Evolutionary conservation across 2,329 filamentous ascomycete species (phyloP).

Genomic region (Myriosclerotinia duriaeana): DNA sequence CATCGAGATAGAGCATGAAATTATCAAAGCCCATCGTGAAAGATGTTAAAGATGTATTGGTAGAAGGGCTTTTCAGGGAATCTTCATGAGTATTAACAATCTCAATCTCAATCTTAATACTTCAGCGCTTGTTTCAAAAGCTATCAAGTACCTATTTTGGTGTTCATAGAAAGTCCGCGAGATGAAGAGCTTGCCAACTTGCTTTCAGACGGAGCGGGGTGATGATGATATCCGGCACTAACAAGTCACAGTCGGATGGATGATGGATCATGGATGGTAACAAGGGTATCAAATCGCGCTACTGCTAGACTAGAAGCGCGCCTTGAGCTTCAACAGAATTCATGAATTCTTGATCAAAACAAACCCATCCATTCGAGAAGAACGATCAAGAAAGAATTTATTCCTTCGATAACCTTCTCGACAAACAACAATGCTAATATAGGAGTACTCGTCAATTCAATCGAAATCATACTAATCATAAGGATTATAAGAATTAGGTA

Average conservation of each 20-base stretch:
- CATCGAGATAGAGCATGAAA: slow-evolving; percentile 67
- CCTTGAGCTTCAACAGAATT: slow-evolving; percentile 13
- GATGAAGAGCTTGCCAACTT: no score
- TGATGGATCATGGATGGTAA: no score
- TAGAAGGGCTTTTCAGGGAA: not conserved
- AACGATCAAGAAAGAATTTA: slow-evolving; percentile 17
- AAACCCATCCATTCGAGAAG: slow-evolving; percentile 26
- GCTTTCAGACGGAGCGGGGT: not conserved
- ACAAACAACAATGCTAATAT: slow-evolving; percentile 32
- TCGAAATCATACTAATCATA: slow-evolving; percentile 35
- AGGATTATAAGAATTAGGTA: slow-evolving; percentile 27
- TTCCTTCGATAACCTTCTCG: slow-evolving; percentile 21
- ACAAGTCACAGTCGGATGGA: not conserved
- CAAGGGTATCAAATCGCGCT: slow-evolving; percentile 1
- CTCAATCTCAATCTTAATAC: not conserved
- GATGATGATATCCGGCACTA: slow-evolving; percentile 11
- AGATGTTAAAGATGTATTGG: slow-evolving; percentile 3
- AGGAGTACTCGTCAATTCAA: slow-evolving; percentile 21
- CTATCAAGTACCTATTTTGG: not conserved
- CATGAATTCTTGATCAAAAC: slow-evolving; percentile 23
- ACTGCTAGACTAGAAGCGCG: slow-evolving; percentile 7
- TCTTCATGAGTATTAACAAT: slow-evolving; percentile 12
- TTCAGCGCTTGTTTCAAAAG: slow-evolving; percentile 4
- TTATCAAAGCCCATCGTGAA: slow-evolving; percentile 45
- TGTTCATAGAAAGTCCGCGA: not conserved